Evolutionary conservation across 1,284 basidiomycete species (phyloP).

Genomic region (Entoloma clypeatum): DNA sequence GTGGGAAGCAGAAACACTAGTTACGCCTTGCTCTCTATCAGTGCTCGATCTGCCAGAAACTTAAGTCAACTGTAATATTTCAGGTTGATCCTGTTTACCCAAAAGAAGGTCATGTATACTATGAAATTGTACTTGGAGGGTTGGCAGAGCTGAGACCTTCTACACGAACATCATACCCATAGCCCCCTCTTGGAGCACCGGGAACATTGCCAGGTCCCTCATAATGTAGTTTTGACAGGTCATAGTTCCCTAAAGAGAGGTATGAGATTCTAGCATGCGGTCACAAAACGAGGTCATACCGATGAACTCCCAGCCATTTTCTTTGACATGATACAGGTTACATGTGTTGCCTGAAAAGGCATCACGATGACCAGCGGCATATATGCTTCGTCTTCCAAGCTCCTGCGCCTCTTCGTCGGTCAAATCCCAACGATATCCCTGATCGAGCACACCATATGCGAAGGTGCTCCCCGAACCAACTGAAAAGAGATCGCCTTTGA

Average conservation of each 20-base stretch:
- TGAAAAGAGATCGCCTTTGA: conserved; percentile 97
- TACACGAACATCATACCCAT: conserved; percentile 73
- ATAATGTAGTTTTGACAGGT: conserved; percentile 77
- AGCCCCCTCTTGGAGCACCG: conserved; percentile 57
- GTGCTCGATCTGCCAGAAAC: too few species aligned
- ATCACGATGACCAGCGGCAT: conserved; percentile 96
- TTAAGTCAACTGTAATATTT: too few species aligned
- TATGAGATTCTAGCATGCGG: background rate
- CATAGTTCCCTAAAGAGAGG: conserved; percentile 66
- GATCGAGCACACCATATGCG: conserved; percentile 97
- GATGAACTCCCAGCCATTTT: conserved; percentile 92
- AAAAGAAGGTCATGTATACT: too few species aligned
- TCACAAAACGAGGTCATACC: conserved; percentile 46
- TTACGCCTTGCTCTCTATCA: too few species aligned
- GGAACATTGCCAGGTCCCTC: conserved; percentile 70
- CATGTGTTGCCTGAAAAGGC: conserved; percentile 97
- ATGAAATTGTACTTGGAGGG: conserved; percentile 22
- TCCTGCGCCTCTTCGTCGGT: conserved; percentile 94
- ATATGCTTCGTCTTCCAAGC: conserved; percentile 91
- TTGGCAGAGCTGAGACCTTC: conserved; percentile 41
- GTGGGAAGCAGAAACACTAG: too few species aligned
- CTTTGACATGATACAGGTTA: conserved; percentile 95
- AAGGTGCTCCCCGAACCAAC: conserved; percentile 98
- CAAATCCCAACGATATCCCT: conserved; percentile 94
- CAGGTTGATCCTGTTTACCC: too few species aligned